phyloP scores from a whole-genome alignment of 495 filamentous ascomycete genomes.

The Annulohypoxylon nitens region DNA sequence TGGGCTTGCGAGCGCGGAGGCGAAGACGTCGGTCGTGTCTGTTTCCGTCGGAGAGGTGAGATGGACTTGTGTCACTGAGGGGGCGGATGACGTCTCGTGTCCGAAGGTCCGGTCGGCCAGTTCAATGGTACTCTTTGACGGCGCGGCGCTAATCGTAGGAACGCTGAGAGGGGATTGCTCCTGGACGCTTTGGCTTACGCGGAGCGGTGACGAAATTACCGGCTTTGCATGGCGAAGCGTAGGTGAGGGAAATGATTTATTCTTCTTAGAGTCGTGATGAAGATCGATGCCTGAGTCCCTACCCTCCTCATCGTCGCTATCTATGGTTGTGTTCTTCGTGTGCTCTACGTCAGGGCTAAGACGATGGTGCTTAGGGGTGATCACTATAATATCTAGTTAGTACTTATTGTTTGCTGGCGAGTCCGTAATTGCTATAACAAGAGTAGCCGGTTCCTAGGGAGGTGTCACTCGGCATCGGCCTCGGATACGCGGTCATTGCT shows the following conservation, averaged over 20 bases:
- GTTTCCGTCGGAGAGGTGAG: not conserved
- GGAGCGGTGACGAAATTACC: constrained; percentile 33
- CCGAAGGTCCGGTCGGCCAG: not conserved
- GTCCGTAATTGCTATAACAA: not conserved
- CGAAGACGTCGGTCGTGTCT: not conserved
- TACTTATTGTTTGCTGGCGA: not conserved
- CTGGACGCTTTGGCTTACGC: constrained; percentile 29
- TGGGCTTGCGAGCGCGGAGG: not conserved
- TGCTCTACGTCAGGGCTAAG: constrained; percentile 25
- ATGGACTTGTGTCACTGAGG: not conserved
- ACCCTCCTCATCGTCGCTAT: constrained; percentile 39
- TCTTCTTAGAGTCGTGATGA: constrained; percentile 16
- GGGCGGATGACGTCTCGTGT: not conserved
- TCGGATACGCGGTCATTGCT: not conserved
- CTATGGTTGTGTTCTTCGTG: constrained; percentile 18
- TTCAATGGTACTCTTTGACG: not conserved
- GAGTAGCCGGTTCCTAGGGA: not conserved
- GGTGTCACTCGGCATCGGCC: constrained; percentile 1
- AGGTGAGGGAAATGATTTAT: constrained; percentile 16
- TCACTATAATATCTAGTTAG: constrained; percentile 35
- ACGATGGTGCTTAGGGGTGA: constrained; percentile 46
- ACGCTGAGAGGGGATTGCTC: not conserved
- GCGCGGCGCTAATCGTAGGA: not conserved
- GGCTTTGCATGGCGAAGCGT: constrained; percentile 29
- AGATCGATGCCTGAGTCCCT: constrained; percentile 17